Evolutionary conservation across 805 yeast species (phyloP).

Genomic region (Candida alai): DNA sequence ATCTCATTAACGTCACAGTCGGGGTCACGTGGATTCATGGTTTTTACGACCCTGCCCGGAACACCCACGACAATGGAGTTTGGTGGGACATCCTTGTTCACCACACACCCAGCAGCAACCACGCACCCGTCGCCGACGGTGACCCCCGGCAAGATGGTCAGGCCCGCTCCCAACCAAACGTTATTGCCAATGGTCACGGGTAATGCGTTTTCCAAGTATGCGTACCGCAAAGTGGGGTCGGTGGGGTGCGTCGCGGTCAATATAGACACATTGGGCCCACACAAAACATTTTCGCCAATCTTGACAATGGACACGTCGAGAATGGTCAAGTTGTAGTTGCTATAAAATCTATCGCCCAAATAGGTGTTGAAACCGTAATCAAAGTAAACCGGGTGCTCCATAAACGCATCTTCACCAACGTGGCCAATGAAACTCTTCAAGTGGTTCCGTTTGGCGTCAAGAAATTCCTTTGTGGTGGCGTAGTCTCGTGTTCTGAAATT

Average conservation of each 20-base stretch:
- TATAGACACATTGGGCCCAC: constrained; percentile 12
- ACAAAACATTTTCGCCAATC: constrained; percentile 13
- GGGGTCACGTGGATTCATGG: constrained; percentile 11
- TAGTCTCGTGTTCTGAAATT: constrained; percentile 10
- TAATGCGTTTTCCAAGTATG: constrained; percentile 9
- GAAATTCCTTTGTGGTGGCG: constrained; percentile 5
- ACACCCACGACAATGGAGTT: constrained; percentile 54
- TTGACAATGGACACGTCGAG: constrained; percentile 13
- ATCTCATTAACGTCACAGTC: constrained; percentile 8
- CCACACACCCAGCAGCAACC: constrained; percentile 65
- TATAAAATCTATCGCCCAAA: constrained; percentile 12
- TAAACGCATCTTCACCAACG: constrained; percentile 9
- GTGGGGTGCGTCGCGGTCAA: constrained; percentile 11
- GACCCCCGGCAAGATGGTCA: constrained; percentile 13
- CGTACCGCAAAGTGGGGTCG: constrained; percentile 12
- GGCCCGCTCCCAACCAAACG: constrained; percentile 12
- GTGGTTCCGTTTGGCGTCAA: constrained; percentile 8
- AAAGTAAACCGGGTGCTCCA: constrained; percentile 12
- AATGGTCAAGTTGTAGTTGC: constrained; percentile 12
- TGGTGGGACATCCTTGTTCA: constrained; percentile 50
- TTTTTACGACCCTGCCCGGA: constrained; percentile 48
- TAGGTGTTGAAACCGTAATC: constrained; percentile 14
- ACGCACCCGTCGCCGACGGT: constrained; percentile 34
- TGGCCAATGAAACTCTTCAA: constrained; percentile 11
- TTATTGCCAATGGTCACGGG: constrained; percentile 13